A percentile compares a stretch with the other conserved stretches of the same genome.
phyloP scores from a whole-genome alignment of 371 early-diverging fungal species.

The Mortierella sp. region DNA sequence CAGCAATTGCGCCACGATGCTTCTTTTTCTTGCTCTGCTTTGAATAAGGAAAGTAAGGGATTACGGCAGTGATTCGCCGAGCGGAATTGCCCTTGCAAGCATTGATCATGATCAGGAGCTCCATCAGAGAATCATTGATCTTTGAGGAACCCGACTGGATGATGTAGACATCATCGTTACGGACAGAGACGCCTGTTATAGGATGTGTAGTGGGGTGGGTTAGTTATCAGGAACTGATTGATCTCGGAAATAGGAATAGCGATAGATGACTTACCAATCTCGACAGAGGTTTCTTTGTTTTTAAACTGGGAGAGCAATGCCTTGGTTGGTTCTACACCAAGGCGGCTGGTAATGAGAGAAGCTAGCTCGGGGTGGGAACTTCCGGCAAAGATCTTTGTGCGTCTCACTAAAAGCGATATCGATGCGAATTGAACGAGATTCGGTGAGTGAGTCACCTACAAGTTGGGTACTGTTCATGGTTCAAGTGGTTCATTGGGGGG shows the following conservation, averaged over 20 bases:
- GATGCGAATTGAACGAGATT: neutral
- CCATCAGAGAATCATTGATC: constrained; percentile 97
- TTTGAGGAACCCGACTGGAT: constrained; percentile 92
- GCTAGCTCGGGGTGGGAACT: constrained; percentile 95
- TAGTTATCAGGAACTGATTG: neutral
- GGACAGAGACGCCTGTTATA: constrained; percentile 86
- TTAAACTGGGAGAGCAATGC: constrained; percentile 80
- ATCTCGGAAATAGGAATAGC: neutral
- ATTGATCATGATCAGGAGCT: constrained; percentile 95
- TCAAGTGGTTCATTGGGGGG: neutral
- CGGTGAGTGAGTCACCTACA: neutral
- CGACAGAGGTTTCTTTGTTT: constrained; percentile 82
- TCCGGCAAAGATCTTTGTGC: constrained; percentile 93
- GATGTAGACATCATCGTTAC: constrained; percentile 96
- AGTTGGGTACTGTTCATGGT: neutral
- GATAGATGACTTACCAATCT: constrained; percentile 61
- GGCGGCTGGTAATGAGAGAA: constrained; percentile 79
- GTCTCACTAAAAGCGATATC: constrained; percentile 47
- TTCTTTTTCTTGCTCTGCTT: constrained; percentile 93
- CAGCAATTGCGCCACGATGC: constrained; percentile 93
- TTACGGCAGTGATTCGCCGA: constrained; percentile 87
- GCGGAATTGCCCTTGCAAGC: constrained; percentile 95
- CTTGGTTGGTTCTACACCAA: constrained; percentile 81
- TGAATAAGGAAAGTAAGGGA: constrained; percentile 88
- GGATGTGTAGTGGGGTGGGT: neutral